These are phyloP conservation scores for Dissophora globulifera DNA, from an alignment of 192 early-diverging fungal species.

Conservation along the genomic window DNA sequence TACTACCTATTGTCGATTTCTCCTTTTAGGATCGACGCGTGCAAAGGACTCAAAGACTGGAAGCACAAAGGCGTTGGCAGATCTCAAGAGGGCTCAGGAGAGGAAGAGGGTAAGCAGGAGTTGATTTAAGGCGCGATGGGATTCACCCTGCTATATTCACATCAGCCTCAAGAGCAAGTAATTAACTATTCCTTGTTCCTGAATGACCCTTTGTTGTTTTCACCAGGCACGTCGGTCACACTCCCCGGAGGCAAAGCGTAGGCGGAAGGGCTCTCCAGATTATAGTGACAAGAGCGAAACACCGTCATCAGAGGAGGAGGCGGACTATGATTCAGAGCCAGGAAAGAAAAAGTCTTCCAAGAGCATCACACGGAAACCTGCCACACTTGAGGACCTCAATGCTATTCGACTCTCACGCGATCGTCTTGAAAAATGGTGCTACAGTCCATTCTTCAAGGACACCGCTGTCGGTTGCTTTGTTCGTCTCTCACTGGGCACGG, in stretches of 20 bases:
- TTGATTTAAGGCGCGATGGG: neutral
- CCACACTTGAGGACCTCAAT: slow-evolving; percentile 72
- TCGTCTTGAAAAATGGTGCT: slow-evolving; percentile 78
- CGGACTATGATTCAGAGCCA: slow-evolving; percentile 38
- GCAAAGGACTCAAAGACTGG: slow-evolving; percentile 59
- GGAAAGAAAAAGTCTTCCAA: slow-evolving; percentile 42
- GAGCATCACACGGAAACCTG: slow-evolving; percentile 51
- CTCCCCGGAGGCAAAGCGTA: slow-evolving; percentile 42
- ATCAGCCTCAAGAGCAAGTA: too few relatives aligned
- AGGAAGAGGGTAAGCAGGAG: slow-evolving; percentile 32
- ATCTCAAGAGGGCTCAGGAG: slow-evolving; percentile 60
- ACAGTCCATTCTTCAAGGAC: slow-evolving; percentile 74
- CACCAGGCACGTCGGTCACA: slow-evolving; percentile 40
- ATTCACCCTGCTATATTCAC: too few relatives aligned
- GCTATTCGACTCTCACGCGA: slow-evolving; percentile 70
- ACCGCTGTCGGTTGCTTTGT: slow-evolving; percentile 75
- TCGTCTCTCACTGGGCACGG: slow-evolving; percentile 70
- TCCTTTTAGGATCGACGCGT: slow-evolving; percentile 60
- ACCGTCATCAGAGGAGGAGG: slow-evolving; percentile 33
- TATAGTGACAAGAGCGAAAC: slow-evolving; percentile 46
- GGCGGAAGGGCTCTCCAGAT: slow-evolving; percentile 43
- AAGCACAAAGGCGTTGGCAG: slow-evolving; percentile 54
- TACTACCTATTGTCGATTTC: neutral
- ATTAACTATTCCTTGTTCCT: neutral
- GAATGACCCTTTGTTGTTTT: too few relatives aligned